Percentiles rank a stretch among this genome's conserved stretches.
These are phyloP conservation scores for Musa beccarii DNA, from an alignment of 176 grass and related monocot species.

Conservation along the genomic window DNA sequence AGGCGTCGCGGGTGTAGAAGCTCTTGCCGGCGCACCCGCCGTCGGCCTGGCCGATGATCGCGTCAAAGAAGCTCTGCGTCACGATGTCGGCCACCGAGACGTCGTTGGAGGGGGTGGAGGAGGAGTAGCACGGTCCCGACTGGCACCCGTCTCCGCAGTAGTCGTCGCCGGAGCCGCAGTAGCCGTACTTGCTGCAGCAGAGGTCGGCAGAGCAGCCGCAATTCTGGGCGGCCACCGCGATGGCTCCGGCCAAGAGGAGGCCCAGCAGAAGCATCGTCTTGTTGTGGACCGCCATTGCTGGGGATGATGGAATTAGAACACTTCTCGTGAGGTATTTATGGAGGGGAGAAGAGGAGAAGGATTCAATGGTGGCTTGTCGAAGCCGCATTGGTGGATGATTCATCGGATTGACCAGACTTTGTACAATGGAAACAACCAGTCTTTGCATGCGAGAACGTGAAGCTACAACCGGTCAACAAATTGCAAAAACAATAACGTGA, in stretches of 20 bases:
- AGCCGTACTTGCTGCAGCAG: slow-evolving; percentile 8
- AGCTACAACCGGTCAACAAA: no score
- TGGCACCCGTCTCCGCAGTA: slow-evolving; percentile 8
- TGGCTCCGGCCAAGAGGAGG: background rate
- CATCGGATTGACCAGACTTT: no score
- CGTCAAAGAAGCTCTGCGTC: slow-evolving; percentile 7
- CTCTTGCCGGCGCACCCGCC: slow-evolving; percentile 32
- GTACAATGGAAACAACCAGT: no score
- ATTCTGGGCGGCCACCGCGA: background rate
- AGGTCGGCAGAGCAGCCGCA: slow-evolving; percentile 9
- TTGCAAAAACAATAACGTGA: no score
- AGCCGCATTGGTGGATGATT: no score
- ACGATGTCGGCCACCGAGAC: background rate
- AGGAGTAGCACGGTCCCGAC: background rate
- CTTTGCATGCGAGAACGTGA: no score
- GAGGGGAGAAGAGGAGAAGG: no score
- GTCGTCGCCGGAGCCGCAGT: slow-evolving; percentile 14
- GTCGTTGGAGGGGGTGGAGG: background rate
- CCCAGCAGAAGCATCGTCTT: background rate
- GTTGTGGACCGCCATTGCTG: no score
- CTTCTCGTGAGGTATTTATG: no score
- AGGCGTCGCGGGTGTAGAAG: slow-evolving; percentile 75
- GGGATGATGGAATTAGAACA: no score
- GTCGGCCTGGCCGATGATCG: background rate
- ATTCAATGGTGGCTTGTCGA: no score